Evolutionary conservation across 2,329 filamentous ascomycete genomes (phyloP).

Genomic region (Trichocomaceae sp.): DNA sequence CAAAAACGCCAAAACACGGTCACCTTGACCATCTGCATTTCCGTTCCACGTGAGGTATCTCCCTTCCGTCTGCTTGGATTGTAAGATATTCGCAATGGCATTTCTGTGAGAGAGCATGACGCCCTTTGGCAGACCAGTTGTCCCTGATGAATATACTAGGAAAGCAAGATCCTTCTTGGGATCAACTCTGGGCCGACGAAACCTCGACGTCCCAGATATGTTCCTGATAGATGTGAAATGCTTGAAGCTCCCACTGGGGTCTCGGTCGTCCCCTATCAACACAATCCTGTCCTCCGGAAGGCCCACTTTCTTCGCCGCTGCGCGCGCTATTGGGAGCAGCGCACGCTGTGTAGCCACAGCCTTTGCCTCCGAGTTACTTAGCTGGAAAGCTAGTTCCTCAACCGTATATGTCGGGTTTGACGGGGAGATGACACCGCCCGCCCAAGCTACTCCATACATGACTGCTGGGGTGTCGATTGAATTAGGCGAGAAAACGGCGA

Average conservation of each 20-base stretch:
- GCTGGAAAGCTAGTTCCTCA: constrained; percentile 76
- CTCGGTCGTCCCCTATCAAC: constrained; percentile 59
- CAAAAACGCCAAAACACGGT: constrained; percentile 69
- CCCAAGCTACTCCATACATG: constrained; percentile 75
- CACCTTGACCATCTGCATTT: constrained; percentile 55
- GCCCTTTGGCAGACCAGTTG: constrained; percentile 85
- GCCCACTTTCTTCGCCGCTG: constrained; percentile 63
- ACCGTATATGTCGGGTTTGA: constrained; percentile 83
- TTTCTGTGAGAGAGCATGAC: constrained; percentile 82
- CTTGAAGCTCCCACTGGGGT: constrained; percentile 53
- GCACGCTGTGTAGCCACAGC: constrained; percentile 67
- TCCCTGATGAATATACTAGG: constrained; percentile 82
- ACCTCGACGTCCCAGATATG: constrained; percentile 52
- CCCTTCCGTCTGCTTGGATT: constrained; percentile 50
- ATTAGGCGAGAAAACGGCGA: constrained; percentile 79
- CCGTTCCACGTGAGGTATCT: constrained; percentile 53
- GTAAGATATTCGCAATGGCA: constrained; percentile 66
- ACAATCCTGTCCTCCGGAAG: constrained; percentile 67
- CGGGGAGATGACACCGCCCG: constrained; percentile 73
- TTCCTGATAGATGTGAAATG: constrained; percentile 69
- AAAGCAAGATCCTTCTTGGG: constrained; percentile 71
- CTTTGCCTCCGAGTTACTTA: constrained; percentile 69
- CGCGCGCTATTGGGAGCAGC: constrained; percentile 57
- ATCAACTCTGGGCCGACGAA: constrained; percentile 56
- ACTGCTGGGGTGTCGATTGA: constrained; percentile 72